Evolutionary conservation across 148 eudicot genomes (phyloP).

Genomic region (Cornus controversa): DNA sequence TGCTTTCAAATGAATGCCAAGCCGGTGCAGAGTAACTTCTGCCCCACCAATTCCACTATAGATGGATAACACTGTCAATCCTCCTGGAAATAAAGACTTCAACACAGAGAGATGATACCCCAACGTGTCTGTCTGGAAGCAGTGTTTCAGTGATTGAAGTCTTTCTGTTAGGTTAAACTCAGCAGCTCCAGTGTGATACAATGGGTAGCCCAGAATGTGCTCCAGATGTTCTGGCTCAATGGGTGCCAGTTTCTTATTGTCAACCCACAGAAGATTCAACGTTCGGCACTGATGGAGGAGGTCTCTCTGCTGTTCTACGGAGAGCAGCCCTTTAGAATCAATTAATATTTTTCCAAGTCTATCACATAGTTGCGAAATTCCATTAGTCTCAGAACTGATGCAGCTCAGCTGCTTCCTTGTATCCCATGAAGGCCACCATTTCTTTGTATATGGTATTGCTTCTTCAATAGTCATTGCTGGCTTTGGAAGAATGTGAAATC

Average conservation of each 20-base stretch:
- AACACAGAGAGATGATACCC: slow-evolving; percentile 75
- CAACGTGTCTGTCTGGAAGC: slow-evolving; percentile 83
- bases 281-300: slow-evolving; percentile 57
- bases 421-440: slow-evolving; percentile 96
- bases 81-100: slow-evolving; percentile 58
- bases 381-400: slow-evolving; percentile 49
- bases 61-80: slow-evolving; percentile 62
- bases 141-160: slow-evolving; percentile 53
- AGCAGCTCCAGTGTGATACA: slow-evolving; percentile 55
- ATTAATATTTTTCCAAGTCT: slow-evolving; percentile 46
- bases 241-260: slow-evolving; percentile 55
- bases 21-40: slow-evolving; percentile 70
- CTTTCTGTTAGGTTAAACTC: slow-evolving; percentile 53
- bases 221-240: slow-evolving; percentile 74
- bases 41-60: slow-evolving; percentile 88
- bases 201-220: slow-evolving; percentile 73
- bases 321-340: slow-evolving; percentile 47
- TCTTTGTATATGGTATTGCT: slow-evolving; percentile 61
- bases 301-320: slow-evolving; percentile 59
- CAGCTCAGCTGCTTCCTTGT: slow-evolving; percentile 69
- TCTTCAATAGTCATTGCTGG: slow-evolving; percentile 77
- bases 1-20: slow-evolving; percentile 67
- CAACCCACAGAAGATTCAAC: slow-evolving; percentile 77
- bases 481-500: slow-evolving; percentile 55
- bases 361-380: slow-evolving; percentile 52